Percentiles rank a stretch among this genome's conserved stretches.
phyloP scores from a whole-genome alignment of 1,284 basidiomycete species.

The Thecaphora frezii region DNA sequence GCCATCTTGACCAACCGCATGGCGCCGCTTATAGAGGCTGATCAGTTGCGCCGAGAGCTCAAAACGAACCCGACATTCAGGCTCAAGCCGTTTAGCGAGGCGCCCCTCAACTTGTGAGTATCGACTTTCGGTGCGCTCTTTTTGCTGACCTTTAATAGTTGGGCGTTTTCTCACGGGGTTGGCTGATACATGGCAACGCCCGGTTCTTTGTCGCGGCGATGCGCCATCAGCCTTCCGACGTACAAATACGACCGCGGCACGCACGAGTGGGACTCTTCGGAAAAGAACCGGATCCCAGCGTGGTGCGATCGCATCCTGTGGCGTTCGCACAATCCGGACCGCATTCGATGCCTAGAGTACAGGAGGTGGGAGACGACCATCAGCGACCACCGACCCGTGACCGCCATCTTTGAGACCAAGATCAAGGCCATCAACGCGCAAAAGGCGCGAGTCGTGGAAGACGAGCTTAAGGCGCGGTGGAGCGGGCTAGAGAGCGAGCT shows the following conservation, averaged over 20 bases:
- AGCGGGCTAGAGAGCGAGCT: slow-evolving; percentile 7
- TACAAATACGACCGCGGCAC: slow-evolving; percentile 78
- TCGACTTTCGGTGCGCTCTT: too few relatives aligned
- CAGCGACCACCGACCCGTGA: slow-evolving; percentile 58
- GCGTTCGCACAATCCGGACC: slow-evolving; percentile 69
- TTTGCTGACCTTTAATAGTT: too few relatives aligned
- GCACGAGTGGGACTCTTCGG: slow-evolving; percentile 88
- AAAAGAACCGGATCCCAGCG: slow-evolving; percentile 91
- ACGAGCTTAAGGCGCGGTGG: slow-evolving; percentile 17
- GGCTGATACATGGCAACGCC: background rate
- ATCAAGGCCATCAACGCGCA: slow-evolving; percentile 27
- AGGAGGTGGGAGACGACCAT: slow-evolving; percentile 55
- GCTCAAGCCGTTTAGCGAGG: slow-evolving; percentile 78
- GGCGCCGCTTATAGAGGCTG: slow-evolving; percentile 70
- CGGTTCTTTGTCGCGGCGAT: background rate
- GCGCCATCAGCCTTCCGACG: slow-evolving; percentile 65
- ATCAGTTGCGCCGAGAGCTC: slow-evolving; percentile 88
- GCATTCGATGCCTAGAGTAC: slow-evolving; percentile 59
- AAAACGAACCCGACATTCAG: slow-evolving; percentile 81
- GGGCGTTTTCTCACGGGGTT: too few relatives aligned
- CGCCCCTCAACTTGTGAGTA: slow-evolving; percentile 57
- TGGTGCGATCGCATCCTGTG: slow-evolving; percentile 80
- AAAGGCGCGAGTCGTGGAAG: slow-evolving; percentile 1
- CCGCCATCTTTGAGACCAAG: slow-evolving; percentile 32
- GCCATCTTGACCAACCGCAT: slow-evolving; percentile 71